A percentile compares a stretch with the other conserved stretches of the same genome.
Evolutionary conservation across 768 basidiomycete species (phyloP).

Genomic region (Boletus edulis): DNA sequence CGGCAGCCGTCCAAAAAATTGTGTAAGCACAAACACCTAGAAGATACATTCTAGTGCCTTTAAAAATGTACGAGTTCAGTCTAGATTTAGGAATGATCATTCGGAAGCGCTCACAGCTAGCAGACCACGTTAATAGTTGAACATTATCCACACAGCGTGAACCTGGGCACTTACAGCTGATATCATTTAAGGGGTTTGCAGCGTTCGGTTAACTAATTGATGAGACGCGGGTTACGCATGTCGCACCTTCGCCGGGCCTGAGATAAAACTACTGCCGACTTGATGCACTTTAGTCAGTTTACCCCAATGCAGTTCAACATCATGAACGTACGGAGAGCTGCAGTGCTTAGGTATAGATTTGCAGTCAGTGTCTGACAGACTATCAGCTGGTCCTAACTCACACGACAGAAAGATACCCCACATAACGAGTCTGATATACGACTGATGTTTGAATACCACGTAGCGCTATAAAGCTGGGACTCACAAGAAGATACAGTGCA

Average conservation of each 20-base stretch:
- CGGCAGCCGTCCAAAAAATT: background rate
- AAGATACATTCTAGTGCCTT: too few species aligned
- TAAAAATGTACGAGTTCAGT: too few species aligned
- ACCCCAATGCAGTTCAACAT: background rate
- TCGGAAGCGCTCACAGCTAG: too few species aligned
- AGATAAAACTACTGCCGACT: background rate
- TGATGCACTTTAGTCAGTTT: background rate
- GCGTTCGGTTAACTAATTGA: too few species aligned
- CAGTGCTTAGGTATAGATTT: background rate
- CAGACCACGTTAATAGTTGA: too few species aligned
- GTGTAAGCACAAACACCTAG: too few species aligned
- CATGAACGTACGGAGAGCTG: background rate
- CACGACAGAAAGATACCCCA: background rate
- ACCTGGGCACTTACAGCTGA: too few species aligned
- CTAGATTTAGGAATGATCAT: too few species aligned
- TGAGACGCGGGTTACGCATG: too few species aligned
- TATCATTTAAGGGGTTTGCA: background rate
- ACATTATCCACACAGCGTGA: too few species aligned
- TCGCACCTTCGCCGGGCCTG: background rate
- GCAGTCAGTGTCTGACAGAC: background rate
- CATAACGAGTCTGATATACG: too few species aligned
- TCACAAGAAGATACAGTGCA: background rate
- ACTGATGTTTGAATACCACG: background rate
- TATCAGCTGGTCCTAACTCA: background rate
- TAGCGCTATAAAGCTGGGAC: background rate